Evolutionary conservation across 805 yeast species (phyloP), one percentile per base, ranked within the genome.

Genomic region (Candida jianshihensis): DNA sequence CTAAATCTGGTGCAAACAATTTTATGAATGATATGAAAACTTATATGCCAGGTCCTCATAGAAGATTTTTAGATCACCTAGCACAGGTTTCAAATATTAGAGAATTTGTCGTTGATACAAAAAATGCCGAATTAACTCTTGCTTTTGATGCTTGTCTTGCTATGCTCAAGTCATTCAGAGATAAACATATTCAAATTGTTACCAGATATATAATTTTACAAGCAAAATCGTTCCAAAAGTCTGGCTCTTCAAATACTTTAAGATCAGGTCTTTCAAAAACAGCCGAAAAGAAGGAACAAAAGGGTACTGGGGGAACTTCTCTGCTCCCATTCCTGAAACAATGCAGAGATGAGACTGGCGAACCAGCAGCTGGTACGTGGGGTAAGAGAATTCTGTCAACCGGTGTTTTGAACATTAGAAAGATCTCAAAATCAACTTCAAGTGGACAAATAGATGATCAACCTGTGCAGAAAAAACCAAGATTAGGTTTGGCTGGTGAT

Each of bases 301-400:
- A 76, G 48, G 97, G 97, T 13, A 89, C 97, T 1, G 97, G 97
- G 16, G 97, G 97, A 31, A 89, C 97, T 0, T 79, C 94, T 1
- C 68, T 89, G 50, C 71, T 89, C 40, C 96, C 96, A 19, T 90
- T 89, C 63, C 70, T 89, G 56, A 89, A 88, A 59, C 97, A 90
- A 60, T 90, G 96, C 48, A 74, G 97, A 58, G 97, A 89, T 61
- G 97, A 89, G 57, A 89, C 96, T 3, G 95, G 95, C 30, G 92
- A 83, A 49, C 76, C 88, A 11, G 96, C 96, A 17, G 96, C 95
- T 19, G 90, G 96, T 38, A 71, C 66, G 33, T 88, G 97, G 97
- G 96, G 95, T 55, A 76, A 75, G 53, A 70, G 90, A 42, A 66
- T 81, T 19, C 63, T 81, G 36, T 71, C 77, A 37, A 73, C 73